Conservation (phyloP, 2,329 filamentous ascomycete species). For the Tolypocladium endophyticum region DNA sequence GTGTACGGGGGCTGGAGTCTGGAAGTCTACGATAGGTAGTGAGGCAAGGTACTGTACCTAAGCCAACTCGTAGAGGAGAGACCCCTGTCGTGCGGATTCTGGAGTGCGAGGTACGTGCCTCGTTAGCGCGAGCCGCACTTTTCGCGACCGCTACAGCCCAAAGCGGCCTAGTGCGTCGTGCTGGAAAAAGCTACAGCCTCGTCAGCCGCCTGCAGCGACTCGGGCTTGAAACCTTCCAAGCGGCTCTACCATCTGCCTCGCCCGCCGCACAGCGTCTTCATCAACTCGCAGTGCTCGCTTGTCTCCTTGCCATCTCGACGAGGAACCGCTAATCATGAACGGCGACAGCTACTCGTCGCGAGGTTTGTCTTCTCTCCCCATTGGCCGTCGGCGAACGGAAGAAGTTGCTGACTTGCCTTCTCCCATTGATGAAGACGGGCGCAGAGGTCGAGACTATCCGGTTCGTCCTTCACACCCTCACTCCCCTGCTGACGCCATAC, state of each 20-base stretch:
- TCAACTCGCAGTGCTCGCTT: conserved; percentile 7
- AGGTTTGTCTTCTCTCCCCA: conserved; percentile 41
- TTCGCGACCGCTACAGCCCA: conserved; percentile 10
- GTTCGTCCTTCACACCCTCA: conserved; percentile 25
- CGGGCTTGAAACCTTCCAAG: conserved; percentile 16
- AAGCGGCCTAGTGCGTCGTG: conserved; percentile 15
- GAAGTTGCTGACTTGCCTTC: conserved; percentile 4
- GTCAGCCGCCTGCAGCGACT: conserved; percentile 15
- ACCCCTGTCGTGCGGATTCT: not conserved
- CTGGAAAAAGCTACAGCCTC: conserved; percentile 36
- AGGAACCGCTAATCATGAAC: conserved; percentile 53
- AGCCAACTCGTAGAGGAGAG: no score
- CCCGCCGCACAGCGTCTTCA: conserved; percentile 8
- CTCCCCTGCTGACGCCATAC: not conserved
- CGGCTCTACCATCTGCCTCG: conserved; percentile 14
- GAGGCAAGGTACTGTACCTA: no score
- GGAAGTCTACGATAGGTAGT: not conserved
- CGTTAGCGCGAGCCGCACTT: not conserved
- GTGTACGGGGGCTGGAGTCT: not conserved
- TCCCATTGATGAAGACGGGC: conserved; percentile 29
- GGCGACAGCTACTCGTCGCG: conserved; percentile 72
- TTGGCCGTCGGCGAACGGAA: not conserved
- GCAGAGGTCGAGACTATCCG: conserved; percentile 45
- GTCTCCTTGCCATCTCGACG: conserved; percentile 5
- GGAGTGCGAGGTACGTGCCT: not conserved